Percentiles rank a stretch among this genome's conserved stretches.
Evolutionary conservation across 2,329 filamentous ascomycete genomes (phyloP).

Genomic region (Paradendryphiella salina): DNA sequence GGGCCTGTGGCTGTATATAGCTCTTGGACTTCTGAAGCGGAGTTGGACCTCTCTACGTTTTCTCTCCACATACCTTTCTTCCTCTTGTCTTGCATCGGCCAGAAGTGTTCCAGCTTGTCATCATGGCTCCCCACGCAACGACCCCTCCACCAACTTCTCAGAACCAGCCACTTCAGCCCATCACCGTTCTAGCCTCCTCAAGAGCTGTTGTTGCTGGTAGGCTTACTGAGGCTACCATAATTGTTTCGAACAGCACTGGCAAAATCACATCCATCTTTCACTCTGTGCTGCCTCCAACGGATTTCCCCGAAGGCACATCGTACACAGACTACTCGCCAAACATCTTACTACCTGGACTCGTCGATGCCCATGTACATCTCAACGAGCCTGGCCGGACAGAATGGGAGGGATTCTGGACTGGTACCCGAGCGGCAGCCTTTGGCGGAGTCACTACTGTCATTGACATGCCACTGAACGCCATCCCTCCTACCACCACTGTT

Average conservation of each 20-base stretch:
- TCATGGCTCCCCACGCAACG: slow-evolving; percentile 47
- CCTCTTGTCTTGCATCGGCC: slow-evolving; percentile 10
- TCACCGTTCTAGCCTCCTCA: slow-evolving; percentile 81
- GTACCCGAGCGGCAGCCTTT: slow-evolving; percentile 89
- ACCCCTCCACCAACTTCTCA: slow-evolving; percentile 36
- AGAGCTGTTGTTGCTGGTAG: slow-evolving; percentile 77
- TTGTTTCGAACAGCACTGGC: slow-evolving; percentile 75
- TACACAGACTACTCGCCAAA: slow-evolving; percentile 86
- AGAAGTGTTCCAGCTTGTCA: slow-evolving; percentile 7
- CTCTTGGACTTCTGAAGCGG: slow-evolving; percentile 17
- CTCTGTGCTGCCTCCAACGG: slow-evolving; percentile 70
- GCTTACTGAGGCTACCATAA: slow-evolving; percentile 80
- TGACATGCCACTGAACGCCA: slow-evolving; percentile 97
- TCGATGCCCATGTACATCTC: slow-evolving; percentile 96
- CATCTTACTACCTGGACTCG: slow-evolving; percentile 84
- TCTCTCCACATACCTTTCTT: slow-evolving; percentile 9
- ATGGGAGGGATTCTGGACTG: slow-evolving; percentile 98
- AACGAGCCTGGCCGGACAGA: slow-evolving; percentile 96
- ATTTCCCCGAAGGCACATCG: slow-evolving; percentile 71
- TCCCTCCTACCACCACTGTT: slow-evolving; percentile 92
- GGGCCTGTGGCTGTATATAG: slow-evolving; percentile 25
- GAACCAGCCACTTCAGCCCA: slow-evolving; percentile 46
- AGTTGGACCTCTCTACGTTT: slow-evolving; percentile 5
- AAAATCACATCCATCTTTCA: slow-evolving; percentile 80
- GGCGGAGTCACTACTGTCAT: slow-evolving; percentile 95